Evolutionary conservation across 2,329 filamentous ascomycete species (phyloP).

Genomic region (Cytospora chrysosperma): DNA sequence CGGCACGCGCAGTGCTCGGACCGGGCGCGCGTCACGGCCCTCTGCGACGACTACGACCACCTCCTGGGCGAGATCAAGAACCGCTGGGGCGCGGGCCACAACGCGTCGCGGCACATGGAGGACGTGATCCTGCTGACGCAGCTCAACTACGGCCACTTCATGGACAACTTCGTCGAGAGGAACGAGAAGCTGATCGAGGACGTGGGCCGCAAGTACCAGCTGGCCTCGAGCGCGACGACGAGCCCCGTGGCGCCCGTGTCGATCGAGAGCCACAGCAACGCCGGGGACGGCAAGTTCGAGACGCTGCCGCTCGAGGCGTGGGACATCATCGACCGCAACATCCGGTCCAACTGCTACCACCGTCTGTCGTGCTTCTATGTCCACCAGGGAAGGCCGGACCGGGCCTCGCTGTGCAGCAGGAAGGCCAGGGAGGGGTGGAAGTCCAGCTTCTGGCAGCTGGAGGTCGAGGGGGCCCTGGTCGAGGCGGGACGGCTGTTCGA

Average conservation of each 20-base stretch:
- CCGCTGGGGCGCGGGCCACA: constrained; percentile 19
- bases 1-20: constrained; percentile 19
- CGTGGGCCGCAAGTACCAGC: constrained; percentile 20
- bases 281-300: background rate
- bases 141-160: constrained; percentile 23
- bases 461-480: constrained; percentile 19
- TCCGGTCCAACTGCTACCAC: constrained; percentile 24
- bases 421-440: constrained; percentile 24
- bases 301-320: constrained; percentile 8
- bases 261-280: background rate
- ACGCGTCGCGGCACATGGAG: constrained; percentile 22
- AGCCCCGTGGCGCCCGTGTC: background rate
- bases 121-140: constrained; percentile 23
- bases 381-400: background rate
- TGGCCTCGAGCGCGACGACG: background rate
- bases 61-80: constrained; percentile 18
- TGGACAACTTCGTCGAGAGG: constrained; percentile 18
- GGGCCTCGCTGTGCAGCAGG: background rate
- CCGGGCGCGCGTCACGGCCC: background rate
- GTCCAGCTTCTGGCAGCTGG: constrained; percentile 20
- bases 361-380: constrained; percentile 18
- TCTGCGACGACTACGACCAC: constrained; percentile 22
- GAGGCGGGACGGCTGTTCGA: constrained; percentile 19
- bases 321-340: constrained; percentile 24
- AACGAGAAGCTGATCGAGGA: constrained; percentile 17